Evolutionary conservation across 176 grass and related monocot genomes (phyloP).

Genomic region (Tuctoria greenei): DNA sequence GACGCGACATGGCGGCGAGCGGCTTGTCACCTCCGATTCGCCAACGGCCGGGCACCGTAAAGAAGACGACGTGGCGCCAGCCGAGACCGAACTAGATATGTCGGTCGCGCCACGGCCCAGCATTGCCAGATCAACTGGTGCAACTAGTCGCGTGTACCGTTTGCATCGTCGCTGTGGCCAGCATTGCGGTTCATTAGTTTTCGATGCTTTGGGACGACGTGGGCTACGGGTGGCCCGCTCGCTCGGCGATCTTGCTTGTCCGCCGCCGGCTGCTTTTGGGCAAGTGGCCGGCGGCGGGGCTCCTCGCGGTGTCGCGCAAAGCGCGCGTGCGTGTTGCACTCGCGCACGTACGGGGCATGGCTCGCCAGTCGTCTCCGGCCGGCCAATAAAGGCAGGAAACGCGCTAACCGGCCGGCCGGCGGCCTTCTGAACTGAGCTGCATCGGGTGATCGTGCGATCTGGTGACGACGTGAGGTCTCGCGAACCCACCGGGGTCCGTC

Average conservation of each 20-base stretch:
- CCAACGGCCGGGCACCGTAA: too few species aligned
- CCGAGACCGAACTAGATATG: background rate
- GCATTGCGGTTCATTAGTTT: background rate
- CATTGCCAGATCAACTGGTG: background rate
- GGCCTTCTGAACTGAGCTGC: background rate
- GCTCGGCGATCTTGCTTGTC: too few species aligned
- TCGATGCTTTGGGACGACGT: background rate
- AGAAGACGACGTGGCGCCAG: too few species aligned
- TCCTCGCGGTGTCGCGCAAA: background rate
- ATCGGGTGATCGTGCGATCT: background rate
- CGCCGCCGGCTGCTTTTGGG: too few species aligned
- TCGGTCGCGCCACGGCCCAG: background rate
- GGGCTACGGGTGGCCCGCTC: too few species aligned
- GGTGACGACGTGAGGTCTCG: background rate
- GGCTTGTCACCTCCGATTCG: too few species aligned
- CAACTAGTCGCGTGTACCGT: background rate
- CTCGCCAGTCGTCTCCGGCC: background rate
- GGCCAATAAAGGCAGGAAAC: background rate
- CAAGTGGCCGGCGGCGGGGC: background rate
- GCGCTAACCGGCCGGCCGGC: background rate
- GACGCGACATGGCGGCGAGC: conserved; percentile 21
- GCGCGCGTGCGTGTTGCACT: background rate
- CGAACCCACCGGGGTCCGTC: background rate
- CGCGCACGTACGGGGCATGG: background rate
- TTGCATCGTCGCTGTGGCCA: conserved; percentile 20